Percentiles rank a stretch among this genome's conserved stretches.
Evolutionary conservation across 164 flowering plant genomes (phyloP).

Genomic region (Buxus sempervirens): DNA sequence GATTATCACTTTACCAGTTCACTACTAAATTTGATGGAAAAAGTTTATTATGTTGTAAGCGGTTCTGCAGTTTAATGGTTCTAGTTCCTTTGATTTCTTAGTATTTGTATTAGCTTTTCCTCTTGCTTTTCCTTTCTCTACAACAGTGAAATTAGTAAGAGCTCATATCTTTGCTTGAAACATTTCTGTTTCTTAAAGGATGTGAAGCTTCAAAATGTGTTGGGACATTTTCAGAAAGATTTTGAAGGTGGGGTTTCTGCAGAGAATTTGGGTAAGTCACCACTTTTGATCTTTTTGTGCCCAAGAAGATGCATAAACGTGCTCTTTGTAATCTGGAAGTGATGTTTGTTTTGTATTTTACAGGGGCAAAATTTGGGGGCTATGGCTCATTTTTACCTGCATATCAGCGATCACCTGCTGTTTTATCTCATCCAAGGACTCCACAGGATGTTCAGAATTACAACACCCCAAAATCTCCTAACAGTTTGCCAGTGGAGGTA

Average conservation of each 20-base stretch:
- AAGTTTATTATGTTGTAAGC: background rate
- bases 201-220: conserved; percentile 45
- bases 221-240: conserved; percentile 66
- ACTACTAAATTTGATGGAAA: no score
- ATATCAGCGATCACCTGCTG: conserved; percentile 49
- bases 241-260: conserved; percentile 65
- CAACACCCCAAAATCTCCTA: conserved; percentile 34
- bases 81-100: background rate
- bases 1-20: background rate
- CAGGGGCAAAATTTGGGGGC: conserved; percentile 81
- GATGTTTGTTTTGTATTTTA: conserved; percentile 16
- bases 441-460: conserved; percentile 30
- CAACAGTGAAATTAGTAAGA: background rate
- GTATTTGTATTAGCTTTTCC: background rate
- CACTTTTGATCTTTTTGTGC: background rate
- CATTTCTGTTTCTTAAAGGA: conserved; percentile 36
- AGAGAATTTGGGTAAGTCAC: conserved; percentile 27
- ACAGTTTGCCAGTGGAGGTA: conserved; percentile 47
- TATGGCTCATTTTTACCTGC: conserved; percentile 88
- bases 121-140: background rate
- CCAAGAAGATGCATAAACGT: conserved; percentile 2
- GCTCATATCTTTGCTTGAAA: no score
- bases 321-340: conserved; percentile 6
- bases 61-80: background rate
- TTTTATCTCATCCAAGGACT: conserved; percentile 43